Evolutionary conservation across 1,284 basidiomycete genomes (phyloP), one percentile per base, ranked within the genome.

Genomic region (Tylopilus orsonianus): DNA sequence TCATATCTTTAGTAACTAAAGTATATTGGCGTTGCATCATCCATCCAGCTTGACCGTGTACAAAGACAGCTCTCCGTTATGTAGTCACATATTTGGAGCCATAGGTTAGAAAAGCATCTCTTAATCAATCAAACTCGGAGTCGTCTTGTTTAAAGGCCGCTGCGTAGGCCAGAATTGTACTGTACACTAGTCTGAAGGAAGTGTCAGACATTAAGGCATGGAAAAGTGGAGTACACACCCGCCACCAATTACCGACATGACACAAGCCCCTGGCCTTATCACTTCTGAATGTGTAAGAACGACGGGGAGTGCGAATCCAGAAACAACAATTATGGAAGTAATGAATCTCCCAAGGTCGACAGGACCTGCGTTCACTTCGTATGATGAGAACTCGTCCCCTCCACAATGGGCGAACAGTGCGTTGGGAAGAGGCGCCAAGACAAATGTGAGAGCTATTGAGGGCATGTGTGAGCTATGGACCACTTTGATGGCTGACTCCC

Each of bases 351-450:
- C 96, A 19, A 90, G 73, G 67, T 92, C 89, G 29, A 88, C 66
- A 30, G 87, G 78, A 29, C 83, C 83, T 10, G 81, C 74, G 49
- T 74, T 73, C 49, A 78, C 77, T 54, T 83, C 75, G 56, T 81
- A 83, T 48, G 77, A 79, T 9, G 84, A 75, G 65, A 97, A 92
- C 68, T 99, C 96, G 62, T 93, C 85, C 44, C 80, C 79, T 37
- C 87, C 87, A 67, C 90, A 92, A 65, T 87, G 84, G n/a, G 87
- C 76, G 67, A 89, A 90, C 37, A 98, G 67, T 19, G 92, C 90
- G 67, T 99, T 99, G 5, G 97, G 97, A 19, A 98, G 75, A 16
- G 97, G 97, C 2, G 97, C 97, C 55, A 97, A 75, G 32, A 97
- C 90, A 66, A 98, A 99, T 26, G 88, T 95, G 56, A 97, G 73